Base-by-base conservation (phyloP, 306 rosid species). In the Trifolium repens region DNA sequence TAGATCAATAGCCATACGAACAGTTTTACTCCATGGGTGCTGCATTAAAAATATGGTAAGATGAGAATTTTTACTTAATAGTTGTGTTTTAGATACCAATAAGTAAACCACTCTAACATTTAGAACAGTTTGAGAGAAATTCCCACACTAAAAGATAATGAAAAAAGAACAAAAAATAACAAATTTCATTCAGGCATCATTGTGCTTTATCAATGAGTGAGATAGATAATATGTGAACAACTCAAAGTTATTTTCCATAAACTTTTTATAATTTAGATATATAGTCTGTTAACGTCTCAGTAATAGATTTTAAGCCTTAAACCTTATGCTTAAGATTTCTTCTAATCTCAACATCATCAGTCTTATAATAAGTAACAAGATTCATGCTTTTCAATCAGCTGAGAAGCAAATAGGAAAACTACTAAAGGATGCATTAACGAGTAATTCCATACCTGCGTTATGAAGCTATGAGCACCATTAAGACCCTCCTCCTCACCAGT, bases 401-500 rank as follows among this genome's bases (percentile, higher is more conserved):
- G 39, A 60, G 46, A 75, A 72, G 35, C 55, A 60, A 60, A 66
- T 61, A 67, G 4, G 69, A 42, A 32, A 62, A 79, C 19, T 44
- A 22, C 62, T 13, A 10, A 73, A 77, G 69, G 75, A 68, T 69
- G 26, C 53, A 32, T 12, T 72, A 65, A 80, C 78, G 62, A 82
- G 74, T 71, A 75, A 37, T 59, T 73, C 73, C 80, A 78, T 53
- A 94, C 98, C 98, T 94, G 96, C 67, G 93, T 94, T 78, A 94
- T 64, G 87, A 94, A 94, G 88, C 98, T 91, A 84, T 94, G 97
- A 77, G 98, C 97, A 76, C 98, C 98, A 85, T 78, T 83, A 68
- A 94, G 87, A 81, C 98, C 98, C 80, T 94, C 98, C 90, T 94
- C 98, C 84, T 91, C 98, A 22, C 97, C 98, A 2, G 97, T 91